phyloP scores from a whole-genome alignment of 2,329 filamentous ascomycete genomes.

The Paraphaeosphaeria minitans region DNA sequence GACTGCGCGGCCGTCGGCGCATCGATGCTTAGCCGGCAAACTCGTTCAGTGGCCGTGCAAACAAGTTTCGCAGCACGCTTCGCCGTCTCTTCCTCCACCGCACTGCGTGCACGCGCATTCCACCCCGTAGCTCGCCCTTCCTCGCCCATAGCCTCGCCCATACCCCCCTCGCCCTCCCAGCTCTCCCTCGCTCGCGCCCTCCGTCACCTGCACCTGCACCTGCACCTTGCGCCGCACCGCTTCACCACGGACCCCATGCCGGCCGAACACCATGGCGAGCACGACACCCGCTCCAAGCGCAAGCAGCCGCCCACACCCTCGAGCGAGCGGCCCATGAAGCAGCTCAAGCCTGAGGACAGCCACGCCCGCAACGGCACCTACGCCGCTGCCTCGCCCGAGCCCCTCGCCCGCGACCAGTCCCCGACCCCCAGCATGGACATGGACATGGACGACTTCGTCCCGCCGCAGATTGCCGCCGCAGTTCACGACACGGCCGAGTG shows the following conservation, averaged over 20 bases:
- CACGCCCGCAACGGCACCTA: constrained; percentile 45
- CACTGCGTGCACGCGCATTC: not conserved
- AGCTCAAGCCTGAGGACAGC: constrained; percentile 56
- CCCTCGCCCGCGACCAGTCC: constrained; percentile 22
- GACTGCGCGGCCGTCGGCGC: not conserved
- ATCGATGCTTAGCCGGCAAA: constrained; percentile 8
- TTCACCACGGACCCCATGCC: constrained; percentile 17
- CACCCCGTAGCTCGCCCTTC: not conserved
- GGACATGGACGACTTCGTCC: constrained; percentile 51
- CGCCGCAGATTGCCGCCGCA: constrained; percentile 49
- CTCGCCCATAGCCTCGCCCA: no score
- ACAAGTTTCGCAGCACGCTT: constrained; percentile 6
- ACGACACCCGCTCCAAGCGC: constrained; percentile 57
- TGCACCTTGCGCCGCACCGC: constrained; percentile 6
- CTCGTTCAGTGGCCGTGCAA: constrained; percentile 5
- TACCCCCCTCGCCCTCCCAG: not conserved
- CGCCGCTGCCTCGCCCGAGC: constrained; percentile 27
- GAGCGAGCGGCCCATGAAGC: constrained; percentile 60
- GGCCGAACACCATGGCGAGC: constrained; percentile 58
- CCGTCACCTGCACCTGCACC: constrained; percentile 9
- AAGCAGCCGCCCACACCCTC: constrained; percentile 59
- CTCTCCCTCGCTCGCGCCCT: constrained; percentile 13
- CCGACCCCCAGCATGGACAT: constrained; percentile 38
- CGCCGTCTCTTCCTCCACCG: not conserved
- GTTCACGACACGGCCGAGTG: constrained; percentile 77